Evolutionary conservation across 2,329 filamentous ascomycete species (phyloP), one percentile per base, ranked within the genome.

Genomic region (Pyricularia grisea): DNA sequence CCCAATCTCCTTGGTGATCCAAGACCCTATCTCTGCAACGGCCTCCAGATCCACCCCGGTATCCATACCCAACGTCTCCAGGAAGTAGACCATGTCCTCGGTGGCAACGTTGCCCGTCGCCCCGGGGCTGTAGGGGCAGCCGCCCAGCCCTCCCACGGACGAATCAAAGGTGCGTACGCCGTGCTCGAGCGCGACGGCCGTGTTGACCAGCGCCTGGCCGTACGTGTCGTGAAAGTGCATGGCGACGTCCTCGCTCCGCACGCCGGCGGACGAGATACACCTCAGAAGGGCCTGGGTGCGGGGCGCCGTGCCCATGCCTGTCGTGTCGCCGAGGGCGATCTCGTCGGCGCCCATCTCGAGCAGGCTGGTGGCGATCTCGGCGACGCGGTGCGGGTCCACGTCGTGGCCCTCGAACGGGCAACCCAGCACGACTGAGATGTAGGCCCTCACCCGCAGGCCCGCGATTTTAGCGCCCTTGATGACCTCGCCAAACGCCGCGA

Each of bases 171-270:
- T 91, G 36, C 91, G 81, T 60, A 96, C 86, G 0, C 93, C 93
- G 73, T 91, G 87, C 75, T 92, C 90, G 33, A 95, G 84, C 55
- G 90, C 89, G 0, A 94, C 88, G 12, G 92, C 88, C 5, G 89
- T 90, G 76, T 96, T 96, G 9, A 93, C 90, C n/a, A 94, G 81
- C 1, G 92, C 92, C 80, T 93, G 90, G 0, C 92, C 92, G 76
- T 93, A 94, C 0, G 93, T 96, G 75, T 97, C 92, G 78, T 97
- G 93, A 75, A 96, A 94, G 78, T 97, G 93, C 80, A 94, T 88
- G 0, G 92, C 92, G 12, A 96, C 79, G 74, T 92, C 89, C 73
- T 89, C 87, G 68, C 84, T 85, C 25, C 89, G 84, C 23, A 96
- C 84, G 0, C 89, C 90, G 1, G 90, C 90, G 1, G 87, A 85